Evolutionary conservation across 352 stramenopile genomes (phyloP).

Genomic region (Globisporangium mamillatum): DNA sequence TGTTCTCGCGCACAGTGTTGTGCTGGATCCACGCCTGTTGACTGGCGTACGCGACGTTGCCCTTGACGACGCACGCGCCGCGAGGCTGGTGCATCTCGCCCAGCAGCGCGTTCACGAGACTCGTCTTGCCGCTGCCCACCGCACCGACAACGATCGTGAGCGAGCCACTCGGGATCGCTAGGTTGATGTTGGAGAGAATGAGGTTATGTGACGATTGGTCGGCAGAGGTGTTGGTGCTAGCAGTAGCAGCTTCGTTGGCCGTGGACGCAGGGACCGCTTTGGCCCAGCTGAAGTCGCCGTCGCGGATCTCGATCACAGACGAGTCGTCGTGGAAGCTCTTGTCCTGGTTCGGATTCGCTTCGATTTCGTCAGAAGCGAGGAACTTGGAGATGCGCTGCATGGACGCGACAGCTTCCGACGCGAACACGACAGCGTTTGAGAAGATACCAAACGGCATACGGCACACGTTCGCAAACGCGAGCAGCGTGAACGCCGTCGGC

Average conservation of each 20-base stretch:
- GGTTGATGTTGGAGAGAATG: conserved; percentile 39
- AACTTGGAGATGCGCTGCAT: conserved; percentile 37
- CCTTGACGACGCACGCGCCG: conserved; percentile 22
- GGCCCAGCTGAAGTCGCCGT: conserved; percentile 25
- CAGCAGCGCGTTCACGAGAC: conserved; percentile 44
- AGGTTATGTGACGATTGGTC: conserved; percentile 24
- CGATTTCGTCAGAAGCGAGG: conserved; percentile 37
- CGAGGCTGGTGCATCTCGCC: conserved; percentile 40
- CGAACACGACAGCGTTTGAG: conserved; percentile 40
- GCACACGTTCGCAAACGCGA: conserved; percentile 83
- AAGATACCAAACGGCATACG: conserved; percentile 54
- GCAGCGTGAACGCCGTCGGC: conserved; percentile 88
- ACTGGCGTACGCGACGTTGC: conserved; percentile 34
- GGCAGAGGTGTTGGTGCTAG: too few species aligned
- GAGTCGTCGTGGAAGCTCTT: conserved; percentile 4
- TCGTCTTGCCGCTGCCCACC: conserved; percentile 54
- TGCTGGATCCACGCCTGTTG: conserved; percentile 56
- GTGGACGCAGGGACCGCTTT: too few species aligned
- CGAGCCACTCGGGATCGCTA: conserved; percentile 50
- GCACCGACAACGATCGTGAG: conserved; percentile 42
- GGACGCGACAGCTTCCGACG: conserved; percentile 46
- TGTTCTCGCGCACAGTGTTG: conserved; percentile 49
- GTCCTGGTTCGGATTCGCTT: conserved; percentile 7
- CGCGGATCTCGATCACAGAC: conserved; percentile 15
- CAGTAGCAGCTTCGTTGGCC: too few species aligned